Conservation (phyloP, 768 basidiomycete genomes). For the Termitomyces sp. region DNA sequence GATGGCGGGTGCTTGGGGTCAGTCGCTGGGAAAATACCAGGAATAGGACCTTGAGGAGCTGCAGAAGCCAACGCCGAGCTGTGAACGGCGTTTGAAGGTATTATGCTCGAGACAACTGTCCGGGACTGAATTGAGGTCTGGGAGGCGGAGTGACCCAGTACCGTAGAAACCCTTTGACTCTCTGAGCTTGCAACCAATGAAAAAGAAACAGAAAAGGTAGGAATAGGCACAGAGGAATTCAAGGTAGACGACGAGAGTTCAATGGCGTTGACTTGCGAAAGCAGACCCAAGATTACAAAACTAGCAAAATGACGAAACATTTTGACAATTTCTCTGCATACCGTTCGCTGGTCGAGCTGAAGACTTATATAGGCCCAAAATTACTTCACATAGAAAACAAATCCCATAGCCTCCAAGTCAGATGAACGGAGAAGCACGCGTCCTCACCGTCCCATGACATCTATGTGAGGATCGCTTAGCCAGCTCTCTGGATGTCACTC, state of each 20-base stretch:
- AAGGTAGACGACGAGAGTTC: neutral
- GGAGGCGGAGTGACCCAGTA: neutral
- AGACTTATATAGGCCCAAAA: conserved; percentile 2
- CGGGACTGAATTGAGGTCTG: neutral
- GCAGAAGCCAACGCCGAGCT: conserved; percentile 31
- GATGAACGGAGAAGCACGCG: conserved; percentile 10
- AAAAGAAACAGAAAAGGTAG: neutral
- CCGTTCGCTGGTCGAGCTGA: neutral
- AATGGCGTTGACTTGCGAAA: neutral
- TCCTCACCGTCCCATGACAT: conserved; percentile 10
- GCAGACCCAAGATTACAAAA: neutral
- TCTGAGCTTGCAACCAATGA: neutral
- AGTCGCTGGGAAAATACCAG: conserved; percentile 38
- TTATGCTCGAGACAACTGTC: neutral
- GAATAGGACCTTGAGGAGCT: conserved; percentile 35
- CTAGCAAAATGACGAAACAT: neutral
- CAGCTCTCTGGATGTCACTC: neutral
- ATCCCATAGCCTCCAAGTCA: neutral
- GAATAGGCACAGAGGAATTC: neutral
- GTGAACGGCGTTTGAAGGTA: neutral
- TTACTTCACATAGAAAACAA: conserved; percentile 4
- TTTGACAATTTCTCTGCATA: neutral
- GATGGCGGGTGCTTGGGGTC: conserved; percentile 43
- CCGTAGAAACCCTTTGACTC: neutral
- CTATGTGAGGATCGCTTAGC: neutral